Evolutionary conservation across 192 early-diverging fungal genomes (phyloP), one percentile per base, ranked within the genome.

Genomic region (Linnemannia elongata): DNA sequence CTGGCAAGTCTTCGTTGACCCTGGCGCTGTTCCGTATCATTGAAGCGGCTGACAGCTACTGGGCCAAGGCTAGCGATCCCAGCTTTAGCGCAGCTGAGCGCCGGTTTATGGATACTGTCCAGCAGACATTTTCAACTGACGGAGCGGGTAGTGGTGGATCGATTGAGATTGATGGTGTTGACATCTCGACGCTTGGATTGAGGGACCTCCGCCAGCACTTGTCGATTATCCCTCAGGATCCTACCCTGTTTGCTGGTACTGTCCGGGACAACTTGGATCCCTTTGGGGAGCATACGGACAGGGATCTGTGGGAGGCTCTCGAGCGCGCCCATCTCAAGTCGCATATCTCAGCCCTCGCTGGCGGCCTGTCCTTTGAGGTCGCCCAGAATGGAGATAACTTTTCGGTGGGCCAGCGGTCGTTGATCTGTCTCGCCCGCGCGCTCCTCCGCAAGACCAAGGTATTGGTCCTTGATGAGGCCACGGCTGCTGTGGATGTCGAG

Each of bases 321-420:
- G 91, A 93, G 75, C 88, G 88, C 18, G 91, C 95, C 9, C 93
- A 93, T 80, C 83, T 98, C 33, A 92, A 94, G 87, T 89, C 88
- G 12, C 82, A 93, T 72, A 82, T 98, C 38, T 88, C 89, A 27
- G 49, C 87, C 72, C 81, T 96, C 66, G 90, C 93, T 24, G 93
- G 90, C 52, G 91, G 92, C 27, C 88, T 97, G 36, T 95, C 97
- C 39, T 89, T 89, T 44, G 79, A 88, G 33, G 93, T 98, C 1
- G 80, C 92, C 9, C 95, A 97, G 79, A 91, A 93, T 72, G 97
- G 97, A 22, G 87, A 92, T 22, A 97, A 97, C 85, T 96, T 97
- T 74, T 96, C 94, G 39, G 93, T 94, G 38, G 95, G 95, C 24
- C 95, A 96, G 83, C 79, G 94, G 39, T 95, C 96, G 83, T 81